Evolutionary conservation across 768 basidiomycete genomes (phyloP).

Genomic region (Cubamyces sp.): DNA sequence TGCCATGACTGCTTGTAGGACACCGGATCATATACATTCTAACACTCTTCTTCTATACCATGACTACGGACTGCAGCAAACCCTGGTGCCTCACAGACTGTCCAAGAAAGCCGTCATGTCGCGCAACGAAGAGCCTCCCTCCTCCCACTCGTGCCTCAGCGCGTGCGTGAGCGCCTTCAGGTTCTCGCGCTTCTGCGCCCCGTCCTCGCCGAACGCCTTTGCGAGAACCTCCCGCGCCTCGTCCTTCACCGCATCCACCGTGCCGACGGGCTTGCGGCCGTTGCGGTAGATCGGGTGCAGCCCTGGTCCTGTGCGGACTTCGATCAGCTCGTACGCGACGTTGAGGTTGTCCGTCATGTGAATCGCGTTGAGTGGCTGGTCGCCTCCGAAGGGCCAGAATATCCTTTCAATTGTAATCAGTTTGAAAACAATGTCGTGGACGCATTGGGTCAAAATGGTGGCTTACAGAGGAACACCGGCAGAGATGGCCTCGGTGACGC

Average conservation of each 20-base stretch:
- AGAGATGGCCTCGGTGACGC: constrained; percentile 29
- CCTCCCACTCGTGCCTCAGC: constrained; percentile 14
- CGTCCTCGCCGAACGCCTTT: constrained; percentile 32
- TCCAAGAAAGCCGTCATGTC: constrained; percentile 12
- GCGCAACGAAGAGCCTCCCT: constrained; percentile 6
- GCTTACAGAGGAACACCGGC: constrained; percentile 29
- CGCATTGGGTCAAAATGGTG: no score
- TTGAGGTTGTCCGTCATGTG: constrained; percentile 28
- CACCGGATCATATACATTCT: no score
- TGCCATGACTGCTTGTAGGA: background rate
- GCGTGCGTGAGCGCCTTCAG: constrained; percentile 13
- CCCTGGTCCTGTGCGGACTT: constrained; percentile 30
- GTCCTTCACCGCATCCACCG: constrained; percentile 27
- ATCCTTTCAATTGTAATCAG: constrained; percentile 27
- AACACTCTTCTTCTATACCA: no score
- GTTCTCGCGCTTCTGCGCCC: constrained; percentile 30
- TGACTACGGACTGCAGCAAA: no score
- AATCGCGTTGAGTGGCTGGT: constrained; percentile 31
- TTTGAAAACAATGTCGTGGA: no score
- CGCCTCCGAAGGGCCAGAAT: constrained; percentile 32
- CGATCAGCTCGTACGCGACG: constrained; percentile 34
- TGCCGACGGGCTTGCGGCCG: constrained; percentile 27
- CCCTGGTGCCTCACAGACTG: background rate
- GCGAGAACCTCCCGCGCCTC: constrained; percentile 28
- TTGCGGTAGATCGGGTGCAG: constrained; percentile 25